Evolutionary conservation across 345 rosid genomes (phyloP), one percentile per base, ranked within the genome.

Genomic region (Dimocarpus longan): DNA sequence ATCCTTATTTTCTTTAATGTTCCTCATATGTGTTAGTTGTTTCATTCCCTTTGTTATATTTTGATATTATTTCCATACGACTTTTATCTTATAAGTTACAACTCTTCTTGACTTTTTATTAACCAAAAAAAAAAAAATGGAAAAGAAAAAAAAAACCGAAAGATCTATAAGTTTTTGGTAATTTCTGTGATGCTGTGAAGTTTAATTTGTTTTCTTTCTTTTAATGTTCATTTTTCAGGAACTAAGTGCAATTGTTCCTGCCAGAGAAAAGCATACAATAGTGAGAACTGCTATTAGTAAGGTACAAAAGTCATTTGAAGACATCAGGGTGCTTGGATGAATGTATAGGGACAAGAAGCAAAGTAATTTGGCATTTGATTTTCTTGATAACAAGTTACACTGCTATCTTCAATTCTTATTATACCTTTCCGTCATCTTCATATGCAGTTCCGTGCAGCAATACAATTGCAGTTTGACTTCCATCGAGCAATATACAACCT

Each of bases 401-500:
- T n/a, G 46, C 57, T 67, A 39, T 68, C 60, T 74, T 79, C 62
- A 64, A 43, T 66, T 66, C 74, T 81, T 63, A 72, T 22, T 64
- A 71, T 75, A 40, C 66, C 18, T 75, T 42, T 75, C 66, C 57
- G 76, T 75, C 67, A 24, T 78, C 71, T 70, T 78, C 44, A 42
- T 56, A 71, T 88, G 88, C 92, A 96, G 99, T 96, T 96, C 67
- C 94, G 98, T 68, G 93, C 98, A 42, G 99, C 98, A 66, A 96
- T 96, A 88, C 90, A 86, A 82, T 84, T 94, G 88, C 99, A 96
- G 66, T 96, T 93, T 83, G 98, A 94, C 85, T 96, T 96, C 82
- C 99, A 94, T 82, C 85, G 99, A 87, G 99, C 95, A 81, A 96
- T 96, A 66, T 93, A 94, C 93, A 94, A 96, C 87, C 98, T 94